Evolutionary conservation across 225 moss, liverwort and hornwort genomes (phyloP).

Genomic region (Pseudoscleropodium purum): DNA sequence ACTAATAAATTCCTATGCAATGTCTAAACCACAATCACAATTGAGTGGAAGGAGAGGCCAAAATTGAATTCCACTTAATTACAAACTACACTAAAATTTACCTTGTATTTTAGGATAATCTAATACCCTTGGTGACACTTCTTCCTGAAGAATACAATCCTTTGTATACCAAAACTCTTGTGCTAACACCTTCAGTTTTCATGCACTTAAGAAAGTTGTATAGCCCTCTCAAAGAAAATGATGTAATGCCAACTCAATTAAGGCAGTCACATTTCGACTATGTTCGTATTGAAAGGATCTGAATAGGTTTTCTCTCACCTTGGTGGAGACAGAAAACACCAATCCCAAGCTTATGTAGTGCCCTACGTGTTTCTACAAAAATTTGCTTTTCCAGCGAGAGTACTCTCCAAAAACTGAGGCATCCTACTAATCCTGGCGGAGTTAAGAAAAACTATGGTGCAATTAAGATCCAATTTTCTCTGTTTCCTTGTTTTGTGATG

Average conservation of each 20-base stretch:
- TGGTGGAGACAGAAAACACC: neutral
- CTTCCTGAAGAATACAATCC: neutral
- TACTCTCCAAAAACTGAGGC: neutral
- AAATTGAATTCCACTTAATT: neutral
- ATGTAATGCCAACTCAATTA: neutral
- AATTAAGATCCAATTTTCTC: neutral
- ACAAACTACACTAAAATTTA: neutral
- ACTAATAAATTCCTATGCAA: neutral
- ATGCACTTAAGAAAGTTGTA: neutral
- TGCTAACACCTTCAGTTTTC: neutral
- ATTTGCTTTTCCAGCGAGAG: neutral
- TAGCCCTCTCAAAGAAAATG: neutral
- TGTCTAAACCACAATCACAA: neutral
- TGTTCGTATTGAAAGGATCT: neutral
- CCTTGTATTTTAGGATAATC: neutral
- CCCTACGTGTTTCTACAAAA: slow-evolving; percentile 19
- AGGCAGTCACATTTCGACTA: neutral
- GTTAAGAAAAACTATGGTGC: neutral
- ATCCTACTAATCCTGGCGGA: neutral
- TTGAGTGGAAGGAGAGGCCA: neutral
- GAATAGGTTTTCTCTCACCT: neutral
- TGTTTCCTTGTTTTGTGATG: neutral
- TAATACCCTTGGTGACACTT: neutral
- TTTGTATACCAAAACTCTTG: neutral
- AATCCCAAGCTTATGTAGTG: neutral